These are phyloP conservation scores for Aspergillus heteromorphus DNA, from an alignment of 495 filamentous ascomycete genomes.

Conservation along the genomic window DNA sequence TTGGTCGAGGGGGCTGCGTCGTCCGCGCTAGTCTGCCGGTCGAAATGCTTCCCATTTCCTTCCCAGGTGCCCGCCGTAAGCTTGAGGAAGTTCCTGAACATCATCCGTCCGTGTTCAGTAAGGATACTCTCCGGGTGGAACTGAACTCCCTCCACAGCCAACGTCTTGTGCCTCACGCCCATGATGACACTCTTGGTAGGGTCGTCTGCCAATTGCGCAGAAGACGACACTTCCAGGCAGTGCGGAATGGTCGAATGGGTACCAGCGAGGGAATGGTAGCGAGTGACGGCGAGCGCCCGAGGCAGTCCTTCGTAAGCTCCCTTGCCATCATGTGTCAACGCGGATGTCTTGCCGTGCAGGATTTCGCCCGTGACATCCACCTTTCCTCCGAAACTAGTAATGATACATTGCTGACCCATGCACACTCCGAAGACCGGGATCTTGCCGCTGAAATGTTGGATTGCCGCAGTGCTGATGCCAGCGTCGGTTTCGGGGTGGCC, in stretches of 20 bases:
- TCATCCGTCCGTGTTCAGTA: conserved; percentile 77
- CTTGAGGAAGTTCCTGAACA: conserved; percentile 87
- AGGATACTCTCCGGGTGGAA: conserved; percentile 98
- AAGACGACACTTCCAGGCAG: conserved; percentile 87
- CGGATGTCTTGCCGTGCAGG: conserved; percentile 93
- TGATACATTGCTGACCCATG: conserved; percentile 98
- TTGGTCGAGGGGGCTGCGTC: conserved; percentile 21
- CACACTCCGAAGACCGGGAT: conserved; percentile 96
- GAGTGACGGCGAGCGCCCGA: conserved; percentile 77
- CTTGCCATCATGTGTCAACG: conserved; percentile 78
- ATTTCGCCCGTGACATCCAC: conserved; percentile 95
- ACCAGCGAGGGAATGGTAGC: conserved; percentile 95
- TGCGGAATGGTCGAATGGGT: conserved; percentile 84
- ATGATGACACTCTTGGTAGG: conserved; percentile 77
- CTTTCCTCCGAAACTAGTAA: conserved; percentile 81
- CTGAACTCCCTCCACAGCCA: conserved; percentile 87
- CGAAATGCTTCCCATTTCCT: conserved; percentile 55
- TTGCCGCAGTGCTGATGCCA: conserved; percentile 85
- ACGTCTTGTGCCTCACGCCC: conserved; percentile 91
- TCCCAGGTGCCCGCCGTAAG: conserved; percentile 88
- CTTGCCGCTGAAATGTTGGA: conserved; percentile 89
- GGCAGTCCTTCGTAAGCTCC: conserved; percentile 77
- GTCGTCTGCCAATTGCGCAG: conserved; percentile 57
- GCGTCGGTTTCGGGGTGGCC: conserved; percentile 88
- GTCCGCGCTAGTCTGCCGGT: conserved; percentile 15